phyloP scores from a whole-genome alignment of 768 basidiomycete genomes.

The Lactarius sanguifluus region DNA sequence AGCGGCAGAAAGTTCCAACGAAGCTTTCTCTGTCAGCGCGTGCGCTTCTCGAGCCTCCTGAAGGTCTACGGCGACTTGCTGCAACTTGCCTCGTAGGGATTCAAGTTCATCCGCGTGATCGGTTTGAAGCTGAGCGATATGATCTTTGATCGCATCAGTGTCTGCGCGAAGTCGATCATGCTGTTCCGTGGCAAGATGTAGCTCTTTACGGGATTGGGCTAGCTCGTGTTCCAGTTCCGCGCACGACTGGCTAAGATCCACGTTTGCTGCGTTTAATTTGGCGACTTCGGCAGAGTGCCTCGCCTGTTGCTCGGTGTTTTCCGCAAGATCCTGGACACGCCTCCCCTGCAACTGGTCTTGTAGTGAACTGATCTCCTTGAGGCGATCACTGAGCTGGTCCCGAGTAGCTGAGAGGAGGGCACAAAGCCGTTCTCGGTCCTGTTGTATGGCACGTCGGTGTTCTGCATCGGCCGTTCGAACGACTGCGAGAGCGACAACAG shows the following conservation, averaged over 20 bases:
- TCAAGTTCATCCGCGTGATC: constrained; percentile 30
- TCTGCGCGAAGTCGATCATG: constrained; percentile 17
- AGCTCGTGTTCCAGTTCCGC: constrained; percentile 29
- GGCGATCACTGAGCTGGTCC: constrained; percentile 19
- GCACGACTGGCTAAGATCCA: constrained; percentile 22
- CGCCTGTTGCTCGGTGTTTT: constrained; percentile 9
- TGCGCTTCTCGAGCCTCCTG: constrained; percentile 25
- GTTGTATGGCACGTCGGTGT: constrained; percentile 6
- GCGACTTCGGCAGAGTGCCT: constrained; percentile 17
- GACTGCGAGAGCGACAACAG: constrained; percentile 17
- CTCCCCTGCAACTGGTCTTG: constrained; percentile 23
- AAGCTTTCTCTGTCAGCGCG: constrained; percentile 38
- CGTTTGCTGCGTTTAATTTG: constrained; percentile 23
- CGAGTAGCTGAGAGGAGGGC: constrained; percentile 20
- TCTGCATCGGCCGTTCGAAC: constrained; percentile 15
- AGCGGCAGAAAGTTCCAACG: constrained; percentile 23
- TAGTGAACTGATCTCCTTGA: constrained; percentile 18
- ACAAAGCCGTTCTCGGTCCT: constrained; percentile 20
- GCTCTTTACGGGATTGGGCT: constrained; percentile 28
- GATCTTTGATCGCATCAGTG: constrained; percentile 5
- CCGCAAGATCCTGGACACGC: constrained; percentile 17
- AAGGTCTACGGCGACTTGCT: constrained; percentile 28
- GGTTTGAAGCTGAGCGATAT: constrained; percentile 23
- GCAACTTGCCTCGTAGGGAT: constrained; percentile 30
- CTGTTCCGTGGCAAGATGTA: constrained; percentile 25